Percentiles rank a stretch among this genome's conserved stretches.
Conservation (phyloP, 192 early-diverging fungal species). For the Coemansia umbellata region DNA sequence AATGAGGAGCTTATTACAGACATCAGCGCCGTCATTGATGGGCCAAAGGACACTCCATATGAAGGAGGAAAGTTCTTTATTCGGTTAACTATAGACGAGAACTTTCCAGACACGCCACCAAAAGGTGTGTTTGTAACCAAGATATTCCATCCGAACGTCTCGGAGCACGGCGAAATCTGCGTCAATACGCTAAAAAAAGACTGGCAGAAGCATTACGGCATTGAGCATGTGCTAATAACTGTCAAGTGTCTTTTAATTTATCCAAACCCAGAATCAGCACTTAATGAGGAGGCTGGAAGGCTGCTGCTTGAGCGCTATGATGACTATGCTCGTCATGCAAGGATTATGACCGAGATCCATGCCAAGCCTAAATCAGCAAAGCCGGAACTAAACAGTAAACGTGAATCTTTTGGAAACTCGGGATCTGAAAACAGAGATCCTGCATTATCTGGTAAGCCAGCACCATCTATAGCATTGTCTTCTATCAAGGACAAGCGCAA, state of each 20-base stretch:
- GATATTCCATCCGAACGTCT: constrained; percentile 97
- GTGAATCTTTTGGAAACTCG: neutral
- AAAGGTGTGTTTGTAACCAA: constrained; percentile 88
- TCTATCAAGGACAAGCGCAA: constrained; percentile 40
- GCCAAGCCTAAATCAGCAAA: constrained; percentile 46
- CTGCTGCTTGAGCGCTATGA: constrained; percentile 85
- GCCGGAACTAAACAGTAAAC: neutral
- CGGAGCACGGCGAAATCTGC: constrained; percentile 84
- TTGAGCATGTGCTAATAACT: constrained; percentile 82
- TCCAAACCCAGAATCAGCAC: constrained; percentile 92
- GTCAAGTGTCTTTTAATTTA: constrained; percentile 93
- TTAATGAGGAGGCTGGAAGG: constrained; percentile 93
- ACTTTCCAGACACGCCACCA: constrained; percentile 82
- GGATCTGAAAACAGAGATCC: constrained; percentile 24
- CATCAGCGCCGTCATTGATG: constrained; percentile 80
- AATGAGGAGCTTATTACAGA: constrained; percentile 73
- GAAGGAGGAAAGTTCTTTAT: constrained; percentile 73
- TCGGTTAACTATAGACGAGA: constrained; percentile 61
- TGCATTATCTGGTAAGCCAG: neutral
- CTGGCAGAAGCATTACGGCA: constrained; percentile 85
- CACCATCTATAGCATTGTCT: neutral
- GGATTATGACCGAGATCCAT: constrained; percentile 77
- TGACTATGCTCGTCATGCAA: constrained; percentile 75
- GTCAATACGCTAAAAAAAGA: constrained; percentile 96
- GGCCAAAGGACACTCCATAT: constrained; percentile 87